Evolutionary conservation across 2,329 filamentous ascomycete genomes (phyloP), one percentile per base, ranked within the genome.

Genomic region (Emericellopsis cladophorae): DNA sequence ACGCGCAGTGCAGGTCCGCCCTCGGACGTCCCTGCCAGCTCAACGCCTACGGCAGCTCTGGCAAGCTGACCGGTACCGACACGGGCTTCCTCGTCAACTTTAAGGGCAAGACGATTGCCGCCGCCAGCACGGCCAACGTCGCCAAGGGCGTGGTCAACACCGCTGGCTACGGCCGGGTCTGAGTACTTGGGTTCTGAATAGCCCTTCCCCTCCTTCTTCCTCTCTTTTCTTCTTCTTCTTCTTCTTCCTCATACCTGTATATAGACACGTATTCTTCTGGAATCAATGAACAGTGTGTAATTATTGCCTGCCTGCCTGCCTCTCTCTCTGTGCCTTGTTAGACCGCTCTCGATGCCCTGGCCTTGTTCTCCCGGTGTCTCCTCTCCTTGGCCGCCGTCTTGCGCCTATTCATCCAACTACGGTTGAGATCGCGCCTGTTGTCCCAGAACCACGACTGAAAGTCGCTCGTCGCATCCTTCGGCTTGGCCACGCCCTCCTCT

Each of bases 391-490:
- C 66, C 4, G 66, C 76, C 45, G 68, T 60, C 64, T 80, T 81
- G 48, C 74, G 67, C 42, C 79, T 65, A 54, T 67, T 72, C 63
- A 79, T 80, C 79, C 79, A 84, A 12, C 75, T 74, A 40, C 72
- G 61, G 52, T 81, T 83, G 40, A 80, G 61, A 32, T 82, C 73
- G 2, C 79, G 70, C 14, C 79, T 63, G 46, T 80, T 73, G 49
- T 81, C 73, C 70, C 77, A 83, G 57, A 84, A 84, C 68, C 74
- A 80, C 42, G 74, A 70, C 53, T 79, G 73, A 49, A 81, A 81
- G 45, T 80, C 74, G 36, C 61, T 70, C 5, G 57, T 63, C 2
- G 54, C 51, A 3, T 36, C 31, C n/a, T 21, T 26, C 4, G 34
- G 9, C 55, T 49, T 6, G 44, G 42, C 15, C 48, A 49, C 23